These are phyloP conservation scores for Torrubiellomyces zombiae DNA, from an alignment of 2,329 filamentous ascomycete species.

Conservation along the genomic window DNA sequence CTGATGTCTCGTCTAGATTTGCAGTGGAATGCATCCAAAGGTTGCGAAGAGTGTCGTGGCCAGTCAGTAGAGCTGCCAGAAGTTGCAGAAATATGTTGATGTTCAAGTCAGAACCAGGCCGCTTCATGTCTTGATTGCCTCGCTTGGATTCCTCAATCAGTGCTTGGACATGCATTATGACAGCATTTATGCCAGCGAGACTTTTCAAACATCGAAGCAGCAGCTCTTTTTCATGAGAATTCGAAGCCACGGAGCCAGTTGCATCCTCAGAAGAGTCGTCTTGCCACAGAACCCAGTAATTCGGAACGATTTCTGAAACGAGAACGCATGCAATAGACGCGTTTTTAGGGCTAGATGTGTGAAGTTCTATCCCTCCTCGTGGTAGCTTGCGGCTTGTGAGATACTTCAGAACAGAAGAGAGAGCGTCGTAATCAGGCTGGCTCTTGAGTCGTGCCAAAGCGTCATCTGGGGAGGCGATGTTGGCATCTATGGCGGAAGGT, in stretches of 20 bases:
- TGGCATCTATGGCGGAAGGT: conserved; percentile 9
- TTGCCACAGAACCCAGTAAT: conserved; percentile 59
- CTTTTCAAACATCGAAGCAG: conserved; percentile 54
- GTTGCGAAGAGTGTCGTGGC: conserved; percentile 16
- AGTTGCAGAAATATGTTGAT: conserved; percentile 27
- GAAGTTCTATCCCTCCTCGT: conserved; percentile 10
- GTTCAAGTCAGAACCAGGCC: conserved; percentile 26
- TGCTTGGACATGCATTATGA: conserved; percentile 50
- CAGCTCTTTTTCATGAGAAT: conserved; percentile 23
- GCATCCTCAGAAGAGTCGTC: conserved; percentile 19
- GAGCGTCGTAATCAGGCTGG: conserved; percentile 43
- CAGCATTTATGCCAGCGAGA: conserved; percentile 61
- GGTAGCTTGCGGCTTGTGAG: conserved; percentile 19
- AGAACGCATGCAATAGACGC: conserved; percentile 63
- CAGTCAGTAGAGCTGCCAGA: conserved; percentile 22
- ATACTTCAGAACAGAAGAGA: conserved; percentile 36
- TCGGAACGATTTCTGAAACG: conserved; percentile 57
- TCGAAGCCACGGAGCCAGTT: conserved; percentile 3
- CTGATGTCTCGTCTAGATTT: conserved; percentile 9
- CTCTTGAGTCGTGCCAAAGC: conserved; percentile 42
- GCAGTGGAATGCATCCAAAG: conserved; percentile 21
- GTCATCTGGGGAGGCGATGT: conserved; percentile 29
- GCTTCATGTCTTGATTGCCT: conserved; percentile 18
- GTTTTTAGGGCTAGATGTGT: conserved; percentile 43
- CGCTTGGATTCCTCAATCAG: conserved; percentile 36